phyloP scores from a whole-genome alignment of 805 yeast species.

The Candida michaelii region DNA sequence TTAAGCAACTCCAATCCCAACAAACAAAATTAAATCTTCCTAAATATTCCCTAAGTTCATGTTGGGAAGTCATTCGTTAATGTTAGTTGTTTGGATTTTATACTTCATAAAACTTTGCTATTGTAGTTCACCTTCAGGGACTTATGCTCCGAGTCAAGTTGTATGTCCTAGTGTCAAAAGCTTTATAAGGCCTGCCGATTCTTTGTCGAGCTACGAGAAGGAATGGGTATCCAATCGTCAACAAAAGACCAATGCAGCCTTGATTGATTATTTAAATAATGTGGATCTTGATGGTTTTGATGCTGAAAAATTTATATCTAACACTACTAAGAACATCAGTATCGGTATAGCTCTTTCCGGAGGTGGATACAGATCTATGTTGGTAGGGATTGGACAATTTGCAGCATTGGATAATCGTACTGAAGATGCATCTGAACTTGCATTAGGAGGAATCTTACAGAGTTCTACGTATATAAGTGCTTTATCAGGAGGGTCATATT shows the following conservation, averaged over 20 bases:
- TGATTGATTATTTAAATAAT: slow-evolving; percentile 21
- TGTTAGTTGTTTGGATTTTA: slow-evolving; percentile 3
- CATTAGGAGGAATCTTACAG: slow-evolving; percentile 71
- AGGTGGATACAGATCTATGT: slow-evolving; percentile 47
- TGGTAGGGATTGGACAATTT: slow-evolving; percentile 79
- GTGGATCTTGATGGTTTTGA: slow-evolving; percentile 24
- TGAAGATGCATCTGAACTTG: slow-evolving; percentile 47
- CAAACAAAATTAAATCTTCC: too few relatives aligned
- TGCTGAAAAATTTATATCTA: slow-evolving; percentile 21
- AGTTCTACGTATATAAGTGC: slow-evolving; percentile 72
- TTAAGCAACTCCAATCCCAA: background rate
- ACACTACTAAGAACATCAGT: slow-evolving; percentile 15
- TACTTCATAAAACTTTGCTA: background rate
- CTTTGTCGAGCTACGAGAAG: slow-evolving; percentile 24
- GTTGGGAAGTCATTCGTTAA: background rate
- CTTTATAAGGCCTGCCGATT: slow-evolving; percentile 26
- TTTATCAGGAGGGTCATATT: slow-evolving; percentile 85
- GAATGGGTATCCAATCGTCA: slow-evolving; percentile 26
- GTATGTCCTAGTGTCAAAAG: slow-evolving; percentile 25
- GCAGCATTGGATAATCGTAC: slow-evolving; percentile 80
- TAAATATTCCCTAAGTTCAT: background rate
- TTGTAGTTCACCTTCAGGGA: slow-evolving; percentile 19
- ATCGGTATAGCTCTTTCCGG: slow-evolving; percentile 42
- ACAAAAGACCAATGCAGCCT: slow-evolving; percentile 23
- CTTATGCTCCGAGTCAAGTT: slow-evolving; percentile 31